phyloP scores from a whole-genome alignment of 306 rosid genomes.

The Acacia melanoxylon region DNA sequence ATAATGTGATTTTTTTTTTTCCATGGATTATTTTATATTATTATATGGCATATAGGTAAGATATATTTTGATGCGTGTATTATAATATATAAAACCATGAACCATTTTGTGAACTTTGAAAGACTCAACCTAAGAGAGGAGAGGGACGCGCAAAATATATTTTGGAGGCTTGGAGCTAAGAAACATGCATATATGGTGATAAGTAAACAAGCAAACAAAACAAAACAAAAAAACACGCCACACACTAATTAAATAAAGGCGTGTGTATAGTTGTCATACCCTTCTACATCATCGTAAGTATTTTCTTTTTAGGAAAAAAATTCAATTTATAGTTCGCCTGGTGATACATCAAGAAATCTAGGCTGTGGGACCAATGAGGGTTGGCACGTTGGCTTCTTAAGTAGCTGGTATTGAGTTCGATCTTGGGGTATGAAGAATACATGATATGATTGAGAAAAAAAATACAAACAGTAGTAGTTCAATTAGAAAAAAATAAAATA shows the following conservation, averaged over 20 bases:
- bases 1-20: background rate
- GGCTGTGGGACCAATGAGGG: background rate
- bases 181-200: background rate
- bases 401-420: too few species aligned
- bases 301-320: too few species aligned
- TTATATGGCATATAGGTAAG: background rate
- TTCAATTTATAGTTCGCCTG: background rate
- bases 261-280: background rate
- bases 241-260: background rate
- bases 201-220: background rate
- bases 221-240: background rate
- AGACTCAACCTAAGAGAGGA: background rate
- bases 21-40: background rate
- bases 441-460: too few species aligned
- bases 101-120: background rate
- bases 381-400: too few species aligned
- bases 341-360: background rate
- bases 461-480: too few species aligned
- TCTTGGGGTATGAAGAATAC: too few species aligned
- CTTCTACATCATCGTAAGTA: background rate
- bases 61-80: too few species aligned
- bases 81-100: too few species aligned
- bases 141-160: background rate
- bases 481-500: too few species aligned
- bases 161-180: background rate